Evolutionary conservation across 2,329 filamentous ascomycete genomes (phyloP).

Genomic region (Phyllosticta ampelicida): DNA sequence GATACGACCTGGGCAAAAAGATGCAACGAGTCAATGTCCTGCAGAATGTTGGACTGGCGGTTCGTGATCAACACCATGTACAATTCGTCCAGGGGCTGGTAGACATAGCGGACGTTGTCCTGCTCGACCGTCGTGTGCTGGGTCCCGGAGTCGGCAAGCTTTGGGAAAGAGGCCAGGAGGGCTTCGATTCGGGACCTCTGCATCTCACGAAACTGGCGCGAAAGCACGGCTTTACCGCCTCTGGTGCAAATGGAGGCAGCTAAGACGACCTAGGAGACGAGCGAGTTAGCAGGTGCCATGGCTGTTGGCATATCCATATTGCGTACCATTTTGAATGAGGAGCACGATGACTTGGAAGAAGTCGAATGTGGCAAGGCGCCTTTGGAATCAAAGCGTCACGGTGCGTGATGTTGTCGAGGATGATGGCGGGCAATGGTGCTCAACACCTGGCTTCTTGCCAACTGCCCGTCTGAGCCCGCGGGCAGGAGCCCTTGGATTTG

Average conservation of each 20-base stretch:
- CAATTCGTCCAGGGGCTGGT: slow-evolving; percentile 96
- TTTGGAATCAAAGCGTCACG: neutral
- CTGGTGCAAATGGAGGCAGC: slow-evolving; percentile 98
- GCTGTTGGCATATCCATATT: neutral
- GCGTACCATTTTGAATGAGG: slow-evolving; percentile 3
- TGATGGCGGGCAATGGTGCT: neutral
- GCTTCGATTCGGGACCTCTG: slow-evolving; percentile 93
- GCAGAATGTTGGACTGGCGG: slow-evolving; percentile 96
- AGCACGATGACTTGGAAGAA: neutral
- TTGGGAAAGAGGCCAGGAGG: slow-evolving; percentile 91
- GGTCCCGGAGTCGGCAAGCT: slow-evolving; percentile 88
- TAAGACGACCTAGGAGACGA: slow-evolving; percentile 67
- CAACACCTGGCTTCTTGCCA: slow-evolving; percentile 10
- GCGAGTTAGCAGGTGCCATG: neutral
- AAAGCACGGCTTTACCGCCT: slow-evolving; percentile 95
- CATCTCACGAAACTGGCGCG: slow-evolving; percentile 96
- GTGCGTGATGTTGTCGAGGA: neutral
- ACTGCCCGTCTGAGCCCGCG: slow-evolving; percentile 1
- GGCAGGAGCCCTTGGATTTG: neutral
- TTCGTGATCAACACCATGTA: slow-evolving; percentile 99
- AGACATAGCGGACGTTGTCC: slow-evolving; percentile 98
- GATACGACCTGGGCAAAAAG: slow-evolving; percentile 95
- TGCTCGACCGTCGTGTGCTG: slow-evolving; percentile 98
- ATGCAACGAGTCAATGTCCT: slow-evolving; percentile 97
- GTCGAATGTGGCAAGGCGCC: neutral